Conservation (phyloP, 2,329 filamentous ascomycete species). For the Apiospora hydei region DNA sequence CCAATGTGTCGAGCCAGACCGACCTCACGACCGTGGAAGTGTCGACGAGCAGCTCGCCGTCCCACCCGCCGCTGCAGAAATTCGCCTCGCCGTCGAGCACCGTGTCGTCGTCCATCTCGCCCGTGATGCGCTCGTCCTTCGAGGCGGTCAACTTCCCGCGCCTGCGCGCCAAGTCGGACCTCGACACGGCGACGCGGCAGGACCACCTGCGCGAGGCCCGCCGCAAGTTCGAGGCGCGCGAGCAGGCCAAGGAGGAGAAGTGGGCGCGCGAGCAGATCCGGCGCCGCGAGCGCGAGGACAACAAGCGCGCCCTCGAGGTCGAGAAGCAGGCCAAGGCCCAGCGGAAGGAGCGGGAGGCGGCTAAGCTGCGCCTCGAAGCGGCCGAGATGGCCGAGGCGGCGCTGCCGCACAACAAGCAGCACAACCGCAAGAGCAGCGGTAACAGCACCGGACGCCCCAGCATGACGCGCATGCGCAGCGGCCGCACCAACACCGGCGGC, state of each 20-base stretch:
- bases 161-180: constrained; percentile 65
- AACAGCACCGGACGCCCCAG: constrained; percentile 42
- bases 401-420: constrained; percentile 36
- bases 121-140: constrained; percentile 62
- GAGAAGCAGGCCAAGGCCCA: constrained; percentile 54
- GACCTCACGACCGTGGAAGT: constrained; percentile 47
- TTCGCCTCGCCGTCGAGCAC: constrained; percentile 45
- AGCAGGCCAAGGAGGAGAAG: constrained; percentile 68
- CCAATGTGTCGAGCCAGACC: constrained; percentile 55
- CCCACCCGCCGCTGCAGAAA: constrained; percentile 21
- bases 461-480: constrained; percentile 34
- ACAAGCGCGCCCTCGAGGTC: constrained; percentile 60
- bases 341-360: constrained; percentile 54
- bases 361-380: constrained; percentile 48
- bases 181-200: constrained; percentile 60
- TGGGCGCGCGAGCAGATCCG: constrained; percentile 65
- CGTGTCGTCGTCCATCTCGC: constrained; percentile 51
- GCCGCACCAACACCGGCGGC: constrained; percentile 30
- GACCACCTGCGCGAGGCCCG: constrained; percentile 68
- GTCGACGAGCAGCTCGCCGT: neutral
- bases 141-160: constrained; percentile 63
- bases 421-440: constrained; percentile 40
- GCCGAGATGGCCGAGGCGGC: constrained; percentile 43
- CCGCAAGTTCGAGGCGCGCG: constrained; percentile 68
- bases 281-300: constrained; percentile 65